phyloP scores from a whole-genome alignment of 495 filamentous ascomycete species.

The Penicillium silybi region DNA sequence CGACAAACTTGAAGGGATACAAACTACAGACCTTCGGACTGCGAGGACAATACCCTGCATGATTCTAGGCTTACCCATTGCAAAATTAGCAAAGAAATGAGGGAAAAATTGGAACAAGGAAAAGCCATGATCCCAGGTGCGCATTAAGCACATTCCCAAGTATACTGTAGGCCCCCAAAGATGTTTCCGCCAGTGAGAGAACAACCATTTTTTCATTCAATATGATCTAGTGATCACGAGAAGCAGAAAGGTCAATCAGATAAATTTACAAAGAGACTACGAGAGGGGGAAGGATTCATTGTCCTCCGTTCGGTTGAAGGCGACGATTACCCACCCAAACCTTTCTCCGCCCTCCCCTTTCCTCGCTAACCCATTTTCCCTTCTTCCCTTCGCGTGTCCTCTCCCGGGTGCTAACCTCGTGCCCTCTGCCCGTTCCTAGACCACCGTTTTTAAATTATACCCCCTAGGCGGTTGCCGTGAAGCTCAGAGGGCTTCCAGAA shows the following conservation, averaged over 20 bases:
- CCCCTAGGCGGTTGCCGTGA: neutral
- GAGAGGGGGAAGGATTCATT: neutral
- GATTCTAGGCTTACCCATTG: neutral
- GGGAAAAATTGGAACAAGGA: neutral
- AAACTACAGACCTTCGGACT: neutral
- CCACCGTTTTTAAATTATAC: neutral
- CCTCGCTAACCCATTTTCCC: constrained; percentile 13
- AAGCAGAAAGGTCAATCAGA: neutral
- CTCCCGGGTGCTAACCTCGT: neutral
- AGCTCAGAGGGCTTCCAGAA: neutral
- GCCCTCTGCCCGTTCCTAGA: neutral
- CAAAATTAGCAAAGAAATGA: neutral
- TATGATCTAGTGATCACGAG: neutral
- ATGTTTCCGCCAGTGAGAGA: neutral
- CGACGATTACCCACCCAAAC: constrained; percentile 1
- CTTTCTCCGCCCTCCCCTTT: constrained; percentile 2
- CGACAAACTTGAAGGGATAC: neutral
- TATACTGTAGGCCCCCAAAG: neutral
- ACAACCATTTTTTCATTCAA: neutral
- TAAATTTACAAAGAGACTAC: neutral
- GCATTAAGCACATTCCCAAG: neutral
- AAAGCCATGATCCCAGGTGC: neutral
- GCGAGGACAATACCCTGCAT: neutral
- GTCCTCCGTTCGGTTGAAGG: constrained; percentile 3
- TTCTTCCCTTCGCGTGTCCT: constrained; percentile 3